Conservation (phyloP, 805 yeast species). For the Candida ponderosae region DNA sequence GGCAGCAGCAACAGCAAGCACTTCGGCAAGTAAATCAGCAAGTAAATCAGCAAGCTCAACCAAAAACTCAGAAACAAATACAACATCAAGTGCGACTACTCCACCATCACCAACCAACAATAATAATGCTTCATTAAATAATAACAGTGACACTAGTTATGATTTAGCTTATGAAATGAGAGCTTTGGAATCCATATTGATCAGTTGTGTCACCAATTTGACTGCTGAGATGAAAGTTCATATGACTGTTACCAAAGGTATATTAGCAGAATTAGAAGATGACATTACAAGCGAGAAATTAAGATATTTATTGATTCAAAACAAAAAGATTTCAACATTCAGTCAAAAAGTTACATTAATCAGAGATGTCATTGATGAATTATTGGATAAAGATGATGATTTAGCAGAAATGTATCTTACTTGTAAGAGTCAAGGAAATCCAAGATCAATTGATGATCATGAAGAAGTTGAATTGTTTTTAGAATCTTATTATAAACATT, state of each 20-base stretch:
- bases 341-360: slow-evolving; percentile 77
- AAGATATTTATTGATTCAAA: slow-evolving; percentile 71
- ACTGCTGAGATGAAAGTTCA: slow-evolving; percentile 86
- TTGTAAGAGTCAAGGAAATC: slow-evolving; percentile 39
- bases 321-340: slow-evolving; percentile 78
- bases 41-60: slow-evolving; percentile 7
- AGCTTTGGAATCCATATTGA: slow-evolving; percentile 82
- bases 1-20: not conserved
- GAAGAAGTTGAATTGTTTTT: slow-evolving; percentile 83
- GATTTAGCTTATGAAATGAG: slow-evolving; percentile 81
- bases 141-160: slow-evolving; percentile 23
- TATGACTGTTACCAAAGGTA: slow-evolving; percentile 63
- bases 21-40: slow-evolving; percentile 1
- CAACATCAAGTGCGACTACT: slow-evolving; percentile 12
- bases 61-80: no score
- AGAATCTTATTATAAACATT: slow-evolving; percentile 84
- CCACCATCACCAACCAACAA: slow-evolving; percentile 13
- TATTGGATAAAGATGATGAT: slow-evolving; percentile 83
- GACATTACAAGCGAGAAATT: slow-evolving; percentile 75
- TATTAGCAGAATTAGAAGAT: slow-evolving; percentile 70
- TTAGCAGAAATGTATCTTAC: slow-evolving; percentile 75
- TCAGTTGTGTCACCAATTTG: slow-evolving; percentile 69
- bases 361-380: slow-evolving; percentile 76
- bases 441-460: slow-evolving; percentile 55
- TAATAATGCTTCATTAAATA: slow-evolving; percentile 3